A percentile compares a stretch with the other conserved stretches of the same genome.
phyloP scores from a whole-genome alignment of 2,329 filamentous ascomycete genomes.

The Aspergillus ustus region DNA sequence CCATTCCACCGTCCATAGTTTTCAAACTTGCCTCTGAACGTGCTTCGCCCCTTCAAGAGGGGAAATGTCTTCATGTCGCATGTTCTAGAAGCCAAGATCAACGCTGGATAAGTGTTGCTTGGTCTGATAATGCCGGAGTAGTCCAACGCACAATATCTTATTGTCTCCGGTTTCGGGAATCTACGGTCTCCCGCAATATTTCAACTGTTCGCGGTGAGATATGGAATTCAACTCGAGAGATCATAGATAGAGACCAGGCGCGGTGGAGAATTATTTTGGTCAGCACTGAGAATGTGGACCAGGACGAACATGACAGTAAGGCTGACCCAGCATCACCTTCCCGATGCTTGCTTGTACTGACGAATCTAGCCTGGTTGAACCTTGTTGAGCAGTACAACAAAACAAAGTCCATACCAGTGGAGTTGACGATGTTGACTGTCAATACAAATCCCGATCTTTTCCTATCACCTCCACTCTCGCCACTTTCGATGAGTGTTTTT shows the following conservation, averaged over 20 bases:
- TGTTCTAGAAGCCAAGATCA: conserved; percentile 61
- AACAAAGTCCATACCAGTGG: conserved; percentile 36
- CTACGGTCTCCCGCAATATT: conserved; percentile 40
- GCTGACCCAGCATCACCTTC: background rate
- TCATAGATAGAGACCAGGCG: conserved; percentile 57
- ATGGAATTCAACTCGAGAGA: conserved; percentile 61
- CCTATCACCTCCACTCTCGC: conserved; percentile 38
- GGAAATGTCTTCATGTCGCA: conserved; percentile 62
- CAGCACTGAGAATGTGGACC: conserved; percentile 55
- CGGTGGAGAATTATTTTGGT: conserved; percentile 62
- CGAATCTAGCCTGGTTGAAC: conserved; percentile 40
- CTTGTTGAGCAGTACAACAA: conserved; percentile 47
- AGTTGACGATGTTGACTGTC: conserved; percentile 42
- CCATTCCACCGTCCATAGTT: conserved; percentile 57
- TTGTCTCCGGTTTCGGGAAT: conserved; percentile 51
- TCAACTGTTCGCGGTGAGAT: conserved; percentile 60
- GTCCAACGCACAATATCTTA: conserved; percentile 60
- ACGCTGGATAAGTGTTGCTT: conserved; percentile 63
- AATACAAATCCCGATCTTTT: conserved; percentile 41
- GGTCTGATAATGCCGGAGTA: conserved; percentile 62
- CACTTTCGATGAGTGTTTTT: conserved; percentile 39
- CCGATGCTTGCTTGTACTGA: conserved; percentile 23
- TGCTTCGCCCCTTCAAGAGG: conserved; percentile 61
- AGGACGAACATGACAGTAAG: conserved; percentile 57
- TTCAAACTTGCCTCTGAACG: conserved; percentile 60